These are phyloP conservation scores for Phytophthora pinifolia DNA, from an alignment of 352 stramenopile genomes.

Conservation along the genomic window DNA sequence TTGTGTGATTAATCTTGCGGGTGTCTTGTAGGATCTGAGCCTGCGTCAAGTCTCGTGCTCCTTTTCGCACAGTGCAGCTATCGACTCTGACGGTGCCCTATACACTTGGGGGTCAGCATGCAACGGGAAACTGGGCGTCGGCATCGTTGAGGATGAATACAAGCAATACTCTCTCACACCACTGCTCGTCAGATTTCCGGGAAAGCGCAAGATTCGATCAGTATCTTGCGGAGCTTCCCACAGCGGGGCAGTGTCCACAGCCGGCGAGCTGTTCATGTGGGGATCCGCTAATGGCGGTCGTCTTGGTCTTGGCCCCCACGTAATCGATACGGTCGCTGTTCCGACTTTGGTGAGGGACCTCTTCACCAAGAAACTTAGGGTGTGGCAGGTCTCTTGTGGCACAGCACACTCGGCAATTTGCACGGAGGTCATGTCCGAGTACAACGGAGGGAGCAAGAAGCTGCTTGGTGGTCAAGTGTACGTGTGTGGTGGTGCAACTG, in stretches of 20 bases:
- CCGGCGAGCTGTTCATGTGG: constrained; percentile 86
- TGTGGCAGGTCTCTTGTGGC: constrained; percentile 77
- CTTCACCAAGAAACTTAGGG: constrained; percentile 53
- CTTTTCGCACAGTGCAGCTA: constrained; percentile 87
- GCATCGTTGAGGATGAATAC: constrained; percentile 71
- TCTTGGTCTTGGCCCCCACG: constrained; percentile 80
- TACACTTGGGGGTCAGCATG: constrained; percentile 89
- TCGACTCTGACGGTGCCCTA: constrained; percentile 70
- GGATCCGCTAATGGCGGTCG: constrained; percentile 92
- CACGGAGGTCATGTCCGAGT: constrained; percentile 68
- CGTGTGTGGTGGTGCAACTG: constrained; percentile 80
- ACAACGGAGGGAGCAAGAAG: constrained; percentile 53
- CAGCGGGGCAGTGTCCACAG: constrained; percentile 65
- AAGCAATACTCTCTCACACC: constrained; percentile 82
- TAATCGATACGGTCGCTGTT: constrained; percentile 63
- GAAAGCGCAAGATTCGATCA: constrained; percentile 56
- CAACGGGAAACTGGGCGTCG: constrained; percentile 88
- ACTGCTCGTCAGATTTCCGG: constrained; percentile 66
- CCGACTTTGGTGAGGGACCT: constrained; percentile 87
- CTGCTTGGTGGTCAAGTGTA: constrained; percentile 85
- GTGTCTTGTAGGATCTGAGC: constrained; percentile 30
- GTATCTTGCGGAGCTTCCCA: constrained; percentile 91
- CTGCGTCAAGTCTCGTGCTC: constrained; percentile 64
- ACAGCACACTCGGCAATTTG: constrained; percentile 80
- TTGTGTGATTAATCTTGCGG: too few relatives aligned